A percentile compares a stretch with the other conserved stretches of the same genome.
phyloP scores from a whole-genome alignment of 495 filamentous ascomycete species.

The Neurospora tetrasperma region DNA sequence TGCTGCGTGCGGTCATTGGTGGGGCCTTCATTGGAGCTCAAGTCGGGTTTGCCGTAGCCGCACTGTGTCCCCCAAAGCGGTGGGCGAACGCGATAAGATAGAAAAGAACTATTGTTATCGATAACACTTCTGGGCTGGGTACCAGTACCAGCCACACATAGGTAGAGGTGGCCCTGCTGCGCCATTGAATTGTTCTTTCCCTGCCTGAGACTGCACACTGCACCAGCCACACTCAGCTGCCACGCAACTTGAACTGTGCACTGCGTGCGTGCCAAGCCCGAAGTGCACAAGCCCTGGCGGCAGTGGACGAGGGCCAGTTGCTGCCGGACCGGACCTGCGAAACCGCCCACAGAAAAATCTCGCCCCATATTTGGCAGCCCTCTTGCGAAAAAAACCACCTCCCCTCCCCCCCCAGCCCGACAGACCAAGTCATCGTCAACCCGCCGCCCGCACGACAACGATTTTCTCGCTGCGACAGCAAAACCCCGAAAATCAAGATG shows the following conservation, averaged over 20 bases:
- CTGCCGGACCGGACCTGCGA: conserved; percentile 7
- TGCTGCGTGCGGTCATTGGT: background rate
- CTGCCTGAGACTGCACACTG: background rate
- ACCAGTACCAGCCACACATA: too few relatives aligned
- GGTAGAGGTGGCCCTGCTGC: background rate
- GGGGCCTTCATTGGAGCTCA: background rate
- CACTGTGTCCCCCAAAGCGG: background rate
- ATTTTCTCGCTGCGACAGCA: conserved; percentile 6
- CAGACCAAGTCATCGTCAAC: conserved; percentile 8
- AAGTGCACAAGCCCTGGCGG: background rate
- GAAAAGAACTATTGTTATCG: background rate
- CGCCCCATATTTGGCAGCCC: conserved; percentile 15
- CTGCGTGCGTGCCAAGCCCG: background rate
- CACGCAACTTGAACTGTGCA: background rate
- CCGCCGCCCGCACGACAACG: conserved; percentile 2
- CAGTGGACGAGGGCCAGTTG: background rate
- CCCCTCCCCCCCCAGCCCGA: conserved; percentile 1
- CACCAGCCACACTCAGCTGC: background rate
- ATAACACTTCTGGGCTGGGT: background rate
- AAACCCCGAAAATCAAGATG: conserved; percentile 47
- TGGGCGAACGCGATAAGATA: background rate
- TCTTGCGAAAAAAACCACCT: conserved; percentile 10
- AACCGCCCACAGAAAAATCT: conserved; percentile 25
- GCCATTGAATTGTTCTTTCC: background rate
- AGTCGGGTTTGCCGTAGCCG: background rate